Evolutionary conservation across 768 basidiomycete species (phyloP), one percentile per base, ranked within the genome.

Genomic region (Cyclocybe aegerita): DNA sequence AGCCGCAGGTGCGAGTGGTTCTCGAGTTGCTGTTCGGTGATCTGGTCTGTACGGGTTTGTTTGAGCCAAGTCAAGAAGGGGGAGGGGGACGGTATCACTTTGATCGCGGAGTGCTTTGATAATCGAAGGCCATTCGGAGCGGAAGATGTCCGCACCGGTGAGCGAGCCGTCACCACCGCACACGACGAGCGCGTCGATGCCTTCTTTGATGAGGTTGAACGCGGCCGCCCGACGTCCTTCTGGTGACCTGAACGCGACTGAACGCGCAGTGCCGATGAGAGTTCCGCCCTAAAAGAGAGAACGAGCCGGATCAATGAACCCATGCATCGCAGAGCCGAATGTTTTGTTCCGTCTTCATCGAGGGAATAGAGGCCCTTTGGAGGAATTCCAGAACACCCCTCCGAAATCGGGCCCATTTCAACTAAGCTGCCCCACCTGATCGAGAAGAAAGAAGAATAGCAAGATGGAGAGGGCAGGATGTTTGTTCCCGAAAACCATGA

Each of bases 151-250:
- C 7, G 97, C 97, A 45, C 97, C 97, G 0, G 97, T 98, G 54
- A 99, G 77, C 11, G 90, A 93, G 17, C 97, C 97, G 60, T 99
- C 97, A 63, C 97, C 97, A 48, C 97, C 97, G 60, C 96, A 98
- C 49, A 99, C 94, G 40, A 89, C 93, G 52, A 99, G 79, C 12
- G 95, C 96, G 62, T 98, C 93, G 59, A 99, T 98, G 48, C 97
- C 97, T 69, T 96, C 95, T 61, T 86, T 91, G 70, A 98, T 86
- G 52, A 99, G 77, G 66, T 98, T 98, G 60, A 84, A 72, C 3
- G 93, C 95, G 34, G 93, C 97, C 4, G 82, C 77, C n/a, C 88
- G 73, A 43, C 97, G 87, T 4, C 97, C 97, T 70, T 95, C 94
- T 31, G 70, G 67, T 1, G 90, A 93, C 50, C 95, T 83, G 73